Conservation (phyloP, 2,329 filamentous ascomycete genomes). For the Periconia macrospinosa region DNA sequence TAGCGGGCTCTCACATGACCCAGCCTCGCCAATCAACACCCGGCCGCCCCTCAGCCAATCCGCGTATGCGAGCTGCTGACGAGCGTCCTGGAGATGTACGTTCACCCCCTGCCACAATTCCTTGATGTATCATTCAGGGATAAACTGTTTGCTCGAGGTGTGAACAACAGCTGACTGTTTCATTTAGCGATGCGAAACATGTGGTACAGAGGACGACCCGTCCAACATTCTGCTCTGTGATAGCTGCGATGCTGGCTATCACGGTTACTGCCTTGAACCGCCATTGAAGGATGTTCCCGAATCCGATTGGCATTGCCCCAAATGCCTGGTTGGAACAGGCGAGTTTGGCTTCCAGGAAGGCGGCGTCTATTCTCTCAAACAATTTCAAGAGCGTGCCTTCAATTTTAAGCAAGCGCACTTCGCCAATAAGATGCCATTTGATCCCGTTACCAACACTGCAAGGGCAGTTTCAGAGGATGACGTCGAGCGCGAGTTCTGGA, state of each 20-base stretch:
- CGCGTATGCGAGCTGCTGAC: slow-evolving; percentile 56
- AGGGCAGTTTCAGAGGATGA: slow-evolving; percentile 89
- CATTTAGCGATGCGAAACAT: slow-evolving; percentile 83
- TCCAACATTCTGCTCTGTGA: slow-evolving; percentile 79
- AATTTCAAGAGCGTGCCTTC: slow-evolving; percentile 94
- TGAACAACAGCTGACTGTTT: slow-evolving; percentile 29
- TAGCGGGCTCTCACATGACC: slow-evolving; percentile 96
- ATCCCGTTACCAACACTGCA: slow-evolving; percentile 78
- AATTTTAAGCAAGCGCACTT: slow-evolving; percentile 96
- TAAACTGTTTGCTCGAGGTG: background rate
- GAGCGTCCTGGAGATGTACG: slow-evolving; percentile 62
- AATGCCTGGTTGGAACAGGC: slow-evolving; percentile 92
- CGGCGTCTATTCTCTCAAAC: slow-evolving; percentile 88
- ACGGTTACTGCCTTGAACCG: slow-evolving; percentile 86
- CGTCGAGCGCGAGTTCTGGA: slow-evolving; percentile 95
- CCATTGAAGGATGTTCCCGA: slow-evolving; percentile 76
- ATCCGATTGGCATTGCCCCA: slow-evolving; percentile 92
- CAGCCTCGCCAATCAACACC: slow-evolving; percentile 82
- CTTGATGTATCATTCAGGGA: background rate
- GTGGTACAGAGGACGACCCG: slow-evolving; percentile 75
- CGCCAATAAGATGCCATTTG: slow-evolving; percentile 83
- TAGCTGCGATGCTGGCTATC: slow-evolving; percentile 86
- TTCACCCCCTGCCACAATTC: background rate
- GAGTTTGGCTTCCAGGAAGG: slow-evolving; percentile 98
- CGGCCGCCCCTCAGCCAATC: slow-evolving; percentile 54